These are phyloP conservation scores for Exophiala phaeomuriformis DNA, from an alignment of 2,329 filamentous ascomycete genomes.

Conservation along the genomic window DNA sequence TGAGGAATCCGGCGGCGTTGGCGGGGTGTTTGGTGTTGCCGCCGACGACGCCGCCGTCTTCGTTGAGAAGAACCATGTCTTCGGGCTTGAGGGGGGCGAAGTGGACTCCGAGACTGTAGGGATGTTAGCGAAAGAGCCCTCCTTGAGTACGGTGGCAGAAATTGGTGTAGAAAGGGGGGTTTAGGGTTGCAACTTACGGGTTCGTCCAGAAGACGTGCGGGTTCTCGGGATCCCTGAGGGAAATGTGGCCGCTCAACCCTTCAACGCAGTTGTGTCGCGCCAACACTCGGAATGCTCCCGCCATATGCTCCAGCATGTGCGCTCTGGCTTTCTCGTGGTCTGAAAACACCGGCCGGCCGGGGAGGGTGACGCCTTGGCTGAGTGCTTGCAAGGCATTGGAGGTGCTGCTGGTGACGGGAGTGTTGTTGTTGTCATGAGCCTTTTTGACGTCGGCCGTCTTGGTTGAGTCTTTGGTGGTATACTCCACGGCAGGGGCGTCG, in stretches of 20 bases:
- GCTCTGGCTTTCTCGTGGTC: conserved; percentile 33
- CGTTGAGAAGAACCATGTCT: conserved; percentile 61
- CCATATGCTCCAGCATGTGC: conserved; percentile 61
- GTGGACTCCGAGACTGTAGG: conserved; percentile 47
- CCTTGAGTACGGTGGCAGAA: no score
- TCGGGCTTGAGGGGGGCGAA: conserved; percentile 58
- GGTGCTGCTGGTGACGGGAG: not conserved
- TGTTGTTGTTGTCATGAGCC: not conserved
- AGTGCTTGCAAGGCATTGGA: not conserved
- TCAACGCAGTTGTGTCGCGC: conserved; percentile 59
- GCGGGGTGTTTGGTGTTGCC: conserved; percentile 51
- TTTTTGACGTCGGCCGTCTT: not conserved
- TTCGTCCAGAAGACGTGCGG: conserved; percentile 62
- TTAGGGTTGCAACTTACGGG: no score
- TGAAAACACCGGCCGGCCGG: not conserved
- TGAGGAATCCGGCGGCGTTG: conserved; percentile 63
- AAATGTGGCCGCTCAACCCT: conserved; percentile 63
- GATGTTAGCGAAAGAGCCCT: not conserved
- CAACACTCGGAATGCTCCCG: conserved; percentile 62
- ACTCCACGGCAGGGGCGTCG: not conserved
- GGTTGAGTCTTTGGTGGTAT: not conserved
- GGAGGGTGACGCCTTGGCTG: not conserved
- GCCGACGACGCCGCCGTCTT: conserved; percentile 56
- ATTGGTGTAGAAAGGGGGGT: no score
- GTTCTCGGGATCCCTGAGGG: conserved; percentile 58